Conservation (phyloP, 352 stramenopile species). For the Phytophthora lateralis region DNA sequence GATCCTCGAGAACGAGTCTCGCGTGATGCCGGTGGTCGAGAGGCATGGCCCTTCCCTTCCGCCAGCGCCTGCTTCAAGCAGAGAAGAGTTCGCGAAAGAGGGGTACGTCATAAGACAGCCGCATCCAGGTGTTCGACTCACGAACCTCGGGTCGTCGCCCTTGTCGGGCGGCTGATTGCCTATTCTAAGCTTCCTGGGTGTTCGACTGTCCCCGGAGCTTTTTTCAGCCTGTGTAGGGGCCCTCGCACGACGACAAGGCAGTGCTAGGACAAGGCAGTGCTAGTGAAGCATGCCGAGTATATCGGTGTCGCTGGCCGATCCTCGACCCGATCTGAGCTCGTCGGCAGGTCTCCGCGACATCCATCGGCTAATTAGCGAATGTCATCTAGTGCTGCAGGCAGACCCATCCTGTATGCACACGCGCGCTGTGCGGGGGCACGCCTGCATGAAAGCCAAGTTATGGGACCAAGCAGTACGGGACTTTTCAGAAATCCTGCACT, state of each 20-base stretch:
- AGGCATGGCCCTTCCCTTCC: slow-evolving; percentile 14
- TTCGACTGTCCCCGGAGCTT: slow-evolving; percentile 11
- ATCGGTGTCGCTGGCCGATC: slow-evolving; percentile 1
- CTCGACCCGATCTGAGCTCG: slow-evolving; percentile 9
- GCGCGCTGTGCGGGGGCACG: slow-evolving; percentile 62
- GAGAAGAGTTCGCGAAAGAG: slow-evolving; percentile 12
- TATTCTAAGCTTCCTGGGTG: slow-evolving; percentile 19
- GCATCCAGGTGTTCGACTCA: slow-evolving; percentile 4
- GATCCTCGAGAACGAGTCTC: slow-evolving; percentile 2
- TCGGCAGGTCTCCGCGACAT: slow-evolving; percentile 50
- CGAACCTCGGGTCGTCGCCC: not conserved
- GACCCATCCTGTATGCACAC: slow-evolving; percentile 65
- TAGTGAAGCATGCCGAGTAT: slow-evolving; percentile 7
- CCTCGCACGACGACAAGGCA: not conserved
- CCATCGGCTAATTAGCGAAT: slow-evolving; percentile 60
- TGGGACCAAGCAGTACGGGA: slow-evolving; percentile 60
- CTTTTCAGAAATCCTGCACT: slow-evolving; percentile 58
- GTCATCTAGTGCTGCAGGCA: slow-evolving; percentile 41
- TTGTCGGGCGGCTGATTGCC: too few relatives aligned
- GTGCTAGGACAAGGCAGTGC: not conserved
- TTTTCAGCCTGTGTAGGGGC: slow-evolving; percentile 4
- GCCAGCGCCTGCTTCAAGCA: not conserved
- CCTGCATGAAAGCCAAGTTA: slow-evolving; percentile 74
- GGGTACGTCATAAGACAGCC: slow-evolving; percentile 28
- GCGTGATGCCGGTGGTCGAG: slow-evolving; percentile 11